These are phyloP conservation scores for Gynostemma pentaphyllum DNA, from an alignment of 306 rosid genomes.

Conservation along the genomic window DNA sequence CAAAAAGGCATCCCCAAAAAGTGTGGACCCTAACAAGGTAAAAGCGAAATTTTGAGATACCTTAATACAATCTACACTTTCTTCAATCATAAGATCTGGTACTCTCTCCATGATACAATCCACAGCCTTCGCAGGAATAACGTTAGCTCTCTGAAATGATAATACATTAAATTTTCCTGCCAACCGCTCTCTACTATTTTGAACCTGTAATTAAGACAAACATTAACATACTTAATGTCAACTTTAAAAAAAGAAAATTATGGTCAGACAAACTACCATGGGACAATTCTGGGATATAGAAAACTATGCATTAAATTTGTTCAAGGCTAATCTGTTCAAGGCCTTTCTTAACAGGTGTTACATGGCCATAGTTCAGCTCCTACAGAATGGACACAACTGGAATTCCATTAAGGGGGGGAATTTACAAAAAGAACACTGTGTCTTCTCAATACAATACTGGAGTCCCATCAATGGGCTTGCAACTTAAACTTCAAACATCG, in stretches of 20 bases:
- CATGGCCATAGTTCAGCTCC: conserved; percentile 5
- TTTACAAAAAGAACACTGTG: neutral
- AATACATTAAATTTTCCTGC: conserved; percentile 37
- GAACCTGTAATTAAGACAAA: conserved; percentile 37
- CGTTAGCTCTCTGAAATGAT: conserved; percentile 29
- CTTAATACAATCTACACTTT: conserved; percentile 35
- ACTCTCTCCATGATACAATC: conserved; percentile 43
- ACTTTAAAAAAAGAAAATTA: neutral
- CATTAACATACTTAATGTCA: neutral
- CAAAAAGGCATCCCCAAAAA: conserved; percentile 68
- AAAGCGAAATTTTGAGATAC: conserved; percentile 79
- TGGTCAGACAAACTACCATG: neutral
- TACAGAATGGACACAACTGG: neutral
- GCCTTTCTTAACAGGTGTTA: neutral
- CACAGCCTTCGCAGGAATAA: conserved; percentile 28
- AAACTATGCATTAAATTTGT: neutral
- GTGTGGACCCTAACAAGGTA: conserved; percentile 52
- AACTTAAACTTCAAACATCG: neutral
- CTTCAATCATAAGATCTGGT: conserved; percentile 23
- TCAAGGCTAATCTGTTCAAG: neutral
- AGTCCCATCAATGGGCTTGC: neutral
- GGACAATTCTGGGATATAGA: neutral
- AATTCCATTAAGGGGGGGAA: neutral
- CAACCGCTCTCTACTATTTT: conserved; percentile 43
- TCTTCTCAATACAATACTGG: neutral